Evolutionary conservation across 179 eudicot genomes (phyloP).

Genomic region (Gypsophila paniculata): DNA sequence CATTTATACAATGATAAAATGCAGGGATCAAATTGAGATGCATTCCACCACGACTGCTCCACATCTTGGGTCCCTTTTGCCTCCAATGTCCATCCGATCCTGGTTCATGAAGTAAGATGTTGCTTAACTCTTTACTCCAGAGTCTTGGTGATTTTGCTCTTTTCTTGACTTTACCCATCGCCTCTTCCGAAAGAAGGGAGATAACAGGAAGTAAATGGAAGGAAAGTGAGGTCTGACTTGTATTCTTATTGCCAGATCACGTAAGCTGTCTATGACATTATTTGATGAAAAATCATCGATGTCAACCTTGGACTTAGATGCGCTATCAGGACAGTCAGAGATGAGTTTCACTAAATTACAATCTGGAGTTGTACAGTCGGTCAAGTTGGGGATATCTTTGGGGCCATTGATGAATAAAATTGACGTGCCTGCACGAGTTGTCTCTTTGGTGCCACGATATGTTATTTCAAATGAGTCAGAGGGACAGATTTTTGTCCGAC

Average conservation of each 20-base stretch:
- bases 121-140: neutral
- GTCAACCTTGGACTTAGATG: conserved; percentile 76
- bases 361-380: conserved; percentile 41
- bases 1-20: conserved; percentile 13
- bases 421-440: conserved; percentile 51
- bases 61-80: conserved; percentile 60
- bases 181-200: neutral
- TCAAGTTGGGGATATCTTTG: conserved; percentile 78
- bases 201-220: neutral
- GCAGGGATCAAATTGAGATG: conserved; percentile 67
- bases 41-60: conserved; percentile 40
- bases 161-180: neutral
- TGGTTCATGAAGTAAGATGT: conserved; percentile 88
- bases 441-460: conserved; percentile 73
- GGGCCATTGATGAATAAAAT: conserved; percentile 48
- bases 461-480: conserved; percentile 71
- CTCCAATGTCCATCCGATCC: conserved; percentile 64
- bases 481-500: conserved; percentile 56
- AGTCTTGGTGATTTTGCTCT: conserved; percentile 1
- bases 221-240: conserved; percentile 1
- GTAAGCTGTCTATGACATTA: conserved; percentile 55
- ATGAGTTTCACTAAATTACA: conserved; percentile 53
- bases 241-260: conserved; percentile 47
- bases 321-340: conserved; percentile 83
- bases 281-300: conserved; percentile 57